These are phyloP conservation scores for Achaetomiella virescens DNA, from an alignment of 495 filamentous ascomycete genomes.

Conservation along the genomic window DNA sequence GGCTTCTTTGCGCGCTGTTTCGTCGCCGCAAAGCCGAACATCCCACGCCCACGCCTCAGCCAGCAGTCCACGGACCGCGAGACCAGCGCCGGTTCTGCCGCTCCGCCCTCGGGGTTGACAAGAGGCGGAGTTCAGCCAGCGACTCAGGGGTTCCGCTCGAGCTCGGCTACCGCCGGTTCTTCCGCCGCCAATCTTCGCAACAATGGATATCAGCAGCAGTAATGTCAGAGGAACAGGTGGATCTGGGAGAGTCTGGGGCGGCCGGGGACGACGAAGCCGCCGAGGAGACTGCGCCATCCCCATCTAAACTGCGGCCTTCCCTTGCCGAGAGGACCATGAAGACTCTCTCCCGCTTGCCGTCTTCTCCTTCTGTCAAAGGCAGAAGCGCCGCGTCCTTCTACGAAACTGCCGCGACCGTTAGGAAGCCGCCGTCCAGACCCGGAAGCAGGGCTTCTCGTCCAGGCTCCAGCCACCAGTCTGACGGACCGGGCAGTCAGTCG, in stretches of 20 bases:
- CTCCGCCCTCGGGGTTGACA: conserved; percentile 1
- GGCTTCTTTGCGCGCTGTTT: conserved; percentile 16
- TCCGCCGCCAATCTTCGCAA: conserved; percentile 20
- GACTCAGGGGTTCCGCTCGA: conserved; percentile 6
- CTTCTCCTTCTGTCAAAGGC: conserved; percentile 40
- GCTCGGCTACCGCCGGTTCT: conserved; percentile 10
- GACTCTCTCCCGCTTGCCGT: conserved; percentile 41
- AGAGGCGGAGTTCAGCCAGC: conserved; percentile 3
- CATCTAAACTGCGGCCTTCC: conserved; percentile 31
- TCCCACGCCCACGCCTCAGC: conserved; percentile 3
- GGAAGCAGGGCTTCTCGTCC: conserved; percentile 35
- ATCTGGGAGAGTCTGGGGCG: neutral
- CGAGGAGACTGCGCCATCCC: conserved; percentile 10
- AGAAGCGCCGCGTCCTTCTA: conserved; percentile 34
- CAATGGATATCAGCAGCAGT: conserved; percentile 27
- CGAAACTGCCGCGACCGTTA: conserved; percentile 18
- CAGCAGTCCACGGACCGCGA: conserved; percentile 7
- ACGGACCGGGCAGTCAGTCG: conserved; percentile 29
- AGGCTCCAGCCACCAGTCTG: conserved; percentile 41
- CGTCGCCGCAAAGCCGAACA: conserved; percentile 20
- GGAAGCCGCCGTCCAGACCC: conserved; percentile 30
- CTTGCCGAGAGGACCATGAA: conserved; percentile 45
- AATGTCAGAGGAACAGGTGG: conserved; percentile 11
- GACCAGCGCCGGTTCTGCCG: neutral
- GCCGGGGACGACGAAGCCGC: neutral